Percentiles rank a stretch among this genome's conserved stretches.
Conservation (phyloP, 305 asterid species). For the Rubia occidens region DNA sequence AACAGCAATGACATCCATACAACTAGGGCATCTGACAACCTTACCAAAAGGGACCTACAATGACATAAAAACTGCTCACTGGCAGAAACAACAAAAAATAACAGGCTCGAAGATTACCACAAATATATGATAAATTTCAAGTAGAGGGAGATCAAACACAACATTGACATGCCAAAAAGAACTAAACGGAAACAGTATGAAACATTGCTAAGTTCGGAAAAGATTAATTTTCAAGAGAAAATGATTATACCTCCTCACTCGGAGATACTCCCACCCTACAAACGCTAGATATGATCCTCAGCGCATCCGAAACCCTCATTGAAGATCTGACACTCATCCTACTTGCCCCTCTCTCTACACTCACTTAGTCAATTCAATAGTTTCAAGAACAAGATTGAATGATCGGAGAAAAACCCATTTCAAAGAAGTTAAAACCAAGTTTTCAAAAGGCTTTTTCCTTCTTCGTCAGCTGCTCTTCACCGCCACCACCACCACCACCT, state of each 20-base stretch:
- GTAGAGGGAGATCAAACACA: not conserved
- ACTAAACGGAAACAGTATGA: not conserved
- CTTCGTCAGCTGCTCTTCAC: no score
- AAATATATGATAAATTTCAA: not conserved
- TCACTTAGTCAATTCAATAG: conserved; percentile 1
- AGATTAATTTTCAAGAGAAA: not conserved
- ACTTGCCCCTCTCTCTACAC: not conserved
- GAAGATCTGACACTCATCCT: conserved; percentile 25
- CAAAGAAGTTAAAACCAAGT: not conserved
- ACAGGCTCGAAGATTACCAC: conserved; percentile 5
- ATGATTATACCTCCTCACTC: conserved; percentile 67
- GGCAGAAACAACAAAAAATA: conserved; percentile 14
- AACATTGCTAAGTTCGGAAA: not conserved
- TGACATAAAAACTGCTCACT: conserved; percentile 3
- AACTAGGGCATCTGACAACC: conserved; percentile 82
- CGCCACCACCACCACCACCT: no score
- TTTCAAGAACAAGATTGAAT: conserved; percentile 6
- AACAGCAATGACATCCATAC: conserved; percentile 71
- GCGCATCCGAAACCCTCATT: conserved; percentile 80
- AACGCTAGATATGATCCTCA: conserved; percentile 50
- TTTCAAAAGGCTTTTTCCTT: not conserved
- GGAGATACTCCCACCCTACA: conserved; percentile 89
- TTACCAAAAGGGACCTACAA: conserved; percentile 89
- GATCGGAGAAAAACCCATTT: conserved; percentile 5
- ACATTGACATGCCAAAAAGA: not conserved